These are phyloP conservation scores for Peniophora sp. DNA, from an alignment of 1,284 basidiomycete genomes.

Conservation along the genomic window DNA sequence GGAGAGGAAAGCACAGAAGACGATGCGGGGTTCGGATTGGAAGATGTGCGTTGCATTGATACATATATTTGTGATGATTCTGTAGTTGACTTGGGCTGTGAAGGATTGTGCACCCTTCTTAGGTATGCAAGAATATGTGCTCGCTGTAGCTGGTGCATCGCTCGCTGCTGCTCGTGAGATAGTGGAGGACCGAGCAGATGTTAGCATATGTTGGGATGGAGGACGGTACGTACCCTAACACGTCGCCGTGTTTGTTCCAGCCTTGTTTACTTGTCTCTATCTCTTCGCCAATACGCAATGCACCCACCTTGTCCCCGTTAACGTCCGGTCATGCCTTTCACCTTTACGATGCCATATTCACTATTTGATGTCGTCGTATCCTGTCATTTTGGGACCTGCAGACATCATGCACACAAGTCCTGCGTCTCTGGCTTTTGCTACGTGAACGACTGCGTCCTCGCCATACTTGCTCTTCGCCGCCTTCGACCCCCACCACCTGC, in stretches of 20 bases:
- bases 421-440: slow-evolving; percentile 89
- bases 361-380: background rate
- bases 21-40: slow-evolving; percentile 50
- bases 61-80: background rate
- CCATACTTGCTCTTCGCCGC: slow-evolving; percentile 57
- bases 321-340: too few species aligned
- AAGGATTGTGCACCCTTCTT: slow-evolving; percentile 81
- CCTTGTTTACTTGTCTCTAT: slow-evolving; percentile 1
- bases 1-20: slow-evolving; percentile 14
- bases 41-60: slow-evolving; percentile 41
- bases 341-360: too few species aligned
- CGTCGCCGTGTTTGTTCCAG: background rate
- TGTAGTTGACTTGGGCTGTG: slow-evolving; percentile 8
- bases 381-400: too few species aligned
- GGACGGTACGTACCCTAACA: slow-evolving; percentile 45
- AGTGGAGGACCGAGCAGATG: slow-evolving; percentile 40
- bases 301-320: too few species aligned
- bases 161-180: slow-evolving; percentile 65
- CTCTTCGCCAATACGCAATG: background rate
- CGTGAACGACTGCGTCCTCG: slow-evolving; percentile 83
- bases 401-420: slow-evolving; percentile 72
- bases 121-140: slow-evolving; percentile 63
- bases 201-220: slow-evolving; percentile 81
- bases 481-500: slow-evolving; percentile 7
- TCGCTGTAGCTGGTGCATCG: slow-evolving; percentile 70